Conservation (phyloP, 345 rosid species). For the Stellera chamaejasme region DNA sequence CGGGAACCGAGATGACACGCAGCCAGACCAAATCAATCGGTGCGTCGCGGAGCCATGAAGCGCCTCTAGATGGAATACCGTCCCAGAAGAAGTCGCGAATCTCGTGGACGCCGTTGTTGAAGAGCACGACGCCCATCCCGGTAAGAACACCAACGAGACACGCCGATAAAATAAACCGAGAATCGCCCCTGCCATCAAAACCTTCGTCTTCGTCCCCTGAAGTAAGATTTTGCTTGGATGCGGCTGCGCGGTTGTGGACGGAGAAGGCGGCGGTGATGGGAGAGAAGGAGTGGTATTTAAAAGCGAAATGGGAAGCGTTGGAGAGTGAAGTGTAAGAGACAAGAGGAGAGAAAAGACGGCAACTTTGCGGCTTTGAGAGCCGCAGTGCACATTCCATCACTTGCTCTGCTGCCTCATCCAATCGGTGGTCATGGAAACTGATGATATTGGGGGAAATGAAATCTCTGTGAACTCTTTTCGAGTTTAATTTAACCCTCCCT, state of each 20-base stretch:
- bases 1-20: constrained; percentile 64
- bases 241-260: background rate
- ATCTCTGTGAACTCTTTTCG: no score
- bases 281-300: background rate
- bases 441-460: no score
- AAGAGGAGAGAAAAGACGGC: constrained; percentile 4
- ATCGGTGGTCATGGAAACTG: background rate
- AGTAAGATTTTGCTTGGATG: background rate
- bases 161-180: constrained; percentile 36
- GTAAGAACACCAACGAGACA: constrained; percentile 74
- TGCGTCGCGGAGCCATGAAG: constrained; percentile 74
- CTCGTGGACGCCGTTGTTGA: constrained; percentile 66
- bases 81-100: constrained; percentile 87
- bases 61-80: constrained; percentile 77
- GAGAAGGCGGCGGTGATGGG: background rate
- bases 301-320: background rate
- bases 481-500: no score
- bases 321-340: background rate
- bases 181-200: constrained; percentile 20
- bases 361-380: constrained; percentile 6
- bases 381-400: constrained; percentile 7
- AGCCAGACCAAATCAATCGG: constrained; percentile 50
- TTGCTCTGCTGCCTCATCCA: constrained; percentile 5
- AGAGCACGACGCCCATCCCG: constrained; percentile 69
- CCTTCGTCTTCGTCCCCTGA: constrained; percentile 3